Base-by-base conservation (phyloP, 768 basidiomycete species). In the Hypholoma sublateritium region DNA sequence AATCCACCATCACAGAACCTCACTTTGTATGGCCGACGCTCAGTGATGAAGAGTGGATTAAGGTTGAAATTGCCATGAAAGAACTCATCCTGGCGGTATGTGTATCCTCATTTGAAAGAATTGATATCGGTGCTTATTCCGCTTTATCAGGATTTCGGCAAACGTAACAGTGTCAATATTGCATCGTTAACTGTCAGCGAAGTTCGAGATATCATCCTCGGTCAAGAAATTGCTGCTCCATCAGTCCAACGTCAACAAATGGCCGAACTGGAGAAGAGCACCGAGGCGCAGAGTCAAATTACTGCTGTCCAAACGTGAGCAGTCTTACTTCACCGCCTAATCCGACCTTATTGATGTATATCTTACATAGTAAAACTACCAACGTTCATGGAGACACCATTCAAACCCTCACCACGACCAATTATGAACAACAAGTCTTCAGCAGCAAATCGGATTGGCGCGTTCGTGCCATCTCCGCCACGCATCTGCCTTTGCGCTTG, bases 361-460 rank as follows among this genome's bases (percentile, higher is more conserved):
- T 48, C 2, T 60, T n/a, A n/a, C n/a, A 9, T 56, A 86, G 84
- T n/a, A 89, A 93, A 82, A 98, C 97, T 2, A 98, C 95, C 52
- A 98, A 98, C 70, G 85, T 97, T 56, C 95, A 97, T 63, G 97
- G 97, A 71, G 96, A 99, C 72, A 85, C 91, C 41, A 95, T 98
- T 62, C 91, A 95, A 70, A 93, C 92, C 1, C 87, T 95, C 5
- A 99, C 97, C 2, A 99, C 96, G 0, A 97, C 97, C 59, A 94
- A 92, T 68, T 99, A 99, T 70, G 97, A 97, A 72, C 95, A 98
- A 67, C 91, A 94, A 67, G 89, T 94, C n/a, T 99, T 99, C 79
- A 95, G 93, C 73, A 93, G 90, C 78, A 98, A 99, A 79, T 98
- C 97, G 4, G 97, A 99, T 72, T 99, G 97, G 97, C 93, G 97